Evolutionary conservation across 139 green algal genomes (phyloP).

Genomic region (Asterochloris erici): DNA sequence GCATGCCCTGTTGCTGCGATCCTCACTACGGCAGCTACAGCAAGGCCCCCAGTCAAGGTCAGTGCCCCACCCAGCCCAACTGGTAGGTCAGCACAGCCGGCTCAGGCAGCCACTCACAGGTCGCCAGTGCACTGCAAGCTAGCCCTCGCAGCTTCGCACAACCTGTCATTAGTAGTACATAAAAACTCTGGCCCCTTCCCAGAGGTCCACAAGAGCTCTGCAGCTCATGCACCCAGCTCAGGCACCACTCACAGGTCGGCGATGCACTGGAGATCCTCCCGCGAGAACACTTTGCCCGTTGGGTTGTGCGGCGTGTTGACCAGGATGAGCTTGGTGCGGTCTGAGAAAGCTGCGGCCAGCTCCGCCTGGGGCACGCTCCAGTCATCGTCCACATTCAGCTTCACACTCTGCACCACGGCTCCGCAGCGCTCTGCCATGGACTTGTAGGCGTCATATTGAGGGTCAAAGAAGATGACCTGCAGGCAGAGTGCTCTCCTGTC

Average conservation of each 20-base stretch:
- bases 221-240: too few species aligned
- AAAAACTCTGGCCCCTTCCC: too few species aligned
- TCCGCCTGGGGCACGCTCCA: constrained; percentile 42
- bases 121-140: too few species aligned
- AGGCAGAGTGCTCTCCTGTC: neutral
- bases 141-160: too few species aligned
- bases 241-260: constrained; percentile 47
- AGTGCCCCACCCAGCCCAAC: too few species aligned
- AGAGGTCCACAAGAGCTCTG: too few species aligned
- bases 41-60: too few species aligned
- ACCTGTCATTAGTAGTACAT: too few species aligned
- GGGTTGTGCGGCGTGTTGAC: constrained; percentile 87
- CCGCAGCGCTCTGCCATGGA: constrained; percentile 42
- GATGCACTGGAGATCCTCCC: constrained; percentile 62
- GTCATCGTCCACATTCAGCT: constrained; percentile 36
- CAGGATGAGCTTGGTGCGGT: constrained; percentile 63
- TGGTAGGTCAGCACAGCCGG: too few species aligned
- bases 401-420: constrained; percentile 33
- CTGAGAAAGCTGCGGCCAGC: constrained; percentile 39
- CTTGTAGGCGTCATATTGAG: constrained; percentile 72
- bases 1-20: too few species aligned
- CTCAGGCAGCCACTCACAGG: too few species aligned
- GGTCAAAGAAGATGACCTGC: constrained; percentile 77
- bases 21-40: too few species aligned
- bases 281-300: constrained; percentile 67